A percentile compares a stretch with the other conserved stretches of the same genome.
Conservation (phyloP, 805 yeast species). For the Pichia manshurica region DNA sequence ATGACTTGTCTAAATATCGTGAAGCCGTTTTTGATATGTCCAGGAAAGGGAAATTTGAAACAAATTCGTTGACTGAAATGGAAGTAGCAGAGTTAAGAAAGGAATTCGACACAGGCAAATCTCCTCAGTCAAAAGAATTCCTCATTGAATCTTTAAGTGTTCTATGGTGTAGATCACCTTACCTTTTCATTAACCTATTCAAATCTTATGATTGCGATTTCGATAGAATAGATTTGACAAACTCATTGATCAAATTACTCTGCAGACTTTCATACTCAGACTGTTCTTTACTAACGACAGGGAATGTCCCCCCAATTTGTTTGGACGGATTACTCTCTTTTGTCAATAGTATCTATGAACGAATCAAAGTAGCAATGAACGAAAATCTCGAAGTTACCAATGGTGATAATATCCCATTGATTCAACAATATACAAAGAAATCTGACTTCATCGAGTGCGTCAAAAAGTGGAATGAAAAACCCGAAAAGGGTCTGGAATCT, state of each 20-base stretch:
- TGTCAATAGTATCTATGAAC: conserved; percentile 53
- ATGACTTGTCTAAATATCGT: conserved; percentile 24
- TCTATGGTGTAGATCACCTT: conserved; percentile 74
- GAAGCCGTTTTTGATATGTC: conserved; percentile 29
- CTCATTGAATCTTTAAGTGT: conserved; percentile 79
- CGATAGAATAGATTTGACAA: conserved; percentile 74
- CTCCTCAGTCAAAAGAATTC: conserved; percentile 61
- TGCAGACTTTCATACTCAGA: conserved; percentile 81
- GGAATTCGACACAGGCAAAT: conserved; percentile 42
- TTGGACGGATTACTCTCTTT: conserved; percentile 78
- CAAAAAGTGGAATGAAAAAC: conserved; percentile 68
- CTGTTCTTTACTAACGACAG: conserved; percentile 71
- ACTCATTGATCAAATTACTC: conserved; percentile 59
- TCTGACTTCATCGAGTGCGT: conserved; percentile 74
- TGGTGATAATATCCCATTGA: conserved; percentile 27
- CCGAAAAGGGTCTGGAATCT: conserved; percentile 65
- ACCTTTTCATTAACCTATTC: conserved; percentile 69
- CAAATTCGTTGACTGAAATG: conserved; percentile 23
- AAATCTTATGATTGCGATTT: conserved; percentile 87
- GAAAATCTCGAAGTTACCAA: conserved; percentile 20
- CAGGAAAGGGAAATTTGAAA: conserved; percentile 22
- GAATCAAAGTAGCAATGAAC: conserved; percentile 35
- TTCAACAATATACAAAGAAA: conserved; percentile 49
- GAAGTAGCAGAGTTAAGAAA: conserved; percentile 25
- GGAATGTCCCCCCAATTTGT: conserved; percentile 88